These are phyloP conservation scores for Nakaseomyces sp. DNA, from an alignment of 1,139 yeast species.

Conservation along the genomic window DNA sequence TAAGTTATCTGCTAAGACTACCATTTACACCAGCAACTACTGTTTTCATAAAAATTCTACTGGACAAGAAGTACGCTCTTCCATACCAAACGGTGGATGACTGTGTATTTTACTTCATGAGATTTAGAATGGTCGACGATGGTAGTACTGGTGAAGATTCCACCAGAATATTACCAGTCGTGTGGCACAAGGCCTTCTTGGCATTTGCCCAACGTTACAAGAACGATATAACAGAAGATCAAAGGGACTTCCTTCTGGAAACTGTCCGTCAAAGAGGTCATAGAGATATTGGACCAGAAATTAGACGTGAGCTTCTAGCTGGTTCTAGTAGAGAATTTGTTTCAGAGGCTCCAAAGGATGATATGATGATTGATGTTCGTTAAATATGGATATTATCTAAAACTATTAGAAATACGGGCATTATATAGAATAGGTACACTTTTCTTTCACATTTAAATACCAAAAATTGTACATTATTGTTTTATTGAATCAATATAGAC, in stretches of 20 bases:
- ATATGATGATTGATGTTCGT: conserved; percentile 28
- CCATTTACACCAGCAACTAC: conserved; percentile 85
- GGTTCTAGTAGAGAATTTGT: conserved; percentile 49
- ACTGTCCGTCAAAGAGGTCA: conserved; percentile 88
- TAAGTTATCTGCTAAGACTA: conserved; percentile 72
- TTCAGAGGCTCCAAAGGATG: conserved; percentile 20
- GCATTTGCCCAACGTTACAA: conserved; percentile 94
- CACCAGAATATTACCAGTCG: conserved; percentile 72
- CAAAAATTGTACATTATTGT: background rate
- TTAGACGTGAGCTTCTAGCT: conserved; percentile 83
- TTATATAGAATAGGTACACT: background rate
- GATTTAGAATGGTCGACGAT: conserved; percentile 55
- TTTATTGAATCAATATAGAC: background rate
- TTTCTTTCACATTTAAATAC: background rate
- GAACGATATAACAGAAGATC: conserved; percentile 95
- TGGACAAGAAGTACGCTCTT: conserved; percentile 91
- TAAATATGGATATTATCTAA: conserved; percentile 9
- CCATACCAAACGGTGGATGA: conserved; percentile 96
- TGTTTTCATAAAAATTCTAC: conserved; percentile 75
- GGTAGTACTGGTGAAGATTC: conserved; percentile 37
- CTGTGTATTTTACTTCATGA: conserved; percentile 88
- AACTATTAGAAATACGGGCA: background rate
- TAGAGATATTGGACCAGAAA: conserved; percentile 83
- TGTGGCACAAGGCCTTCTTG: conserved; percentile 94
- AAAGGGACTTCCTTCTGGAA: conserved; percentile 84